Evolutionary conservation across 768 basidiomycete genomes (phyloP), one percentile per base, ranked within the genome.

Genomic region (Panaeolus papilionaceus): DNA sequence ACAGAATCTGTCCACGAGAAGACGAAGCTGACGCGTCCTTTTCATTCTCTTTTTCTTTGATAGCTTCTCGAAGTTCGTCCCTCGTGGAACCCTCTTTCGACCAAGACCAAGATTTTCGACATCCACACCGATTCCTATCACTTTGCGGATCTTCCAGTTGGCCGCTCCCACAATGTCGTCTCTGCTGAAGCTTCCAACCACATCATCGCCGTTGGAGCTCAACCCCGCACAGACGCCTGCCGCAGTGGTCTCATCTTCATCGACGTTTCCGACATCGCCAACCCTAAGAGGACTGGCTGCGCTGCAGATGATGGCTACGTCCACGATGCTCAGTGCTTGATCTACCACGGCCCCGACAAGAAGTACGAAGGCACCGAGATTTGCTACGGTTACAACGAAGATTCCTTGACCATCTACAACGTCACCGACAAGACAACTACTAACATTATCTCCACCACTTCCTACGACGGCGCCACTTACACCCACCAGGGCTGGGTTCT

Each of bases 401-500:
- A 77, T 64, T 70, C 74, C 18, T 73, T 77, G 62, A 76, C 75
- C 14, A 78, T 75, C 64, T 73, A 75, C 72, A 73, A 77, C 47
- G 71, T 76, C 28, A 58, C 54, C 16, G 54, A 58, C 16, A 58
- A 58, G 54, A 58, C 54, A 26, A 58, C 10, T 4, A 23, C 70
- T 75, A 49, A 64, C 4, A 71, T 78, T 66, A 75, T 78, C 69
- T 77, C 76, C 5, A 67, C 71, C 0, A 77, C 76, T 10, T 64
- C 71, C 16, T 78, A 78, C 70, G 73, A 73, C 45, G 77, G 77
- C 58, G 77, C 75, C 11, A 69, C 68, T 61, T 78, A 78, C 70
- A 73, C 75, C 37, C 77, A 78, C 71, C 77, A 78, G 67, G 77
- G 77, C 58, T 78, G 75, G 75, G 75, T 78, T 38, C 67, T 76